Percentiles rank a stretch among this genome's conserved stretches.
These are phyloP conservation scores for Jackrogersella minutella DNA, from an alignment of 495 filamentous ascomycete genomes.

Conservation along the genomic window DNA sequence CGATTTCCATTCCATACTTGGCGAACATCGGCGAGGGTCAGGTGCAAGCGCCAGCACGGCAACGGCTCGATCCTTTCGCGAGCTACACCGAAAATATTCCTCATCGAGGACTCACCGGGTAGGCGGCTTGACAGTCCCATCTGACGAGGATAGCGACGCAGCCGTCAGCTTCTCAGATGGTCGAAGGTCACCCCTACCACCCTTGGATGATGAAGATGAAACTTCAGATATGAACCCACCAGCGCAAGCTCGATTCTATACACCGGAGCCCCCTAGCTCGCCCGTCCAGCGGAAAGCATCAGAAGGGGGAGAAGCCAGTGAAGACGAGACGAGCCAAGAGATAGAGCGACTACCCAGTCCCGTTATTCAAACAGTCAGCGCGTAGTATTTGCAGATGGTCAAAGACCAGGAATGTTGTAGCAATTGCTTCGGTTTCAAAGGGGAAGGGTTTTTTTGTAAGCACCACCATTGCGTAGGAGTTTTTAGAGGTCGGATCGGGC, in stretches of 20 bases:
- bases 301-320: conserved; percentile 24
- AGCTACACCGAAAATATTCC: conserved; percentile 61
- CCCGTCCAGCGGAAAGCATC: conserved; percentile 39
- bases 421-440: conserved; percentile 22
- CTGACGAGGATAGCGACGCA: conserved; percentile 65
- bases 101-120: conserved; percentile 49
- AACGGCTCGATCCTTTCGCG: conserved; percentile 63
- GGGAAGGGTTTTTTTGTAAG: conserved; percentile 12
- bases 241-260: conserved; percentile 53
- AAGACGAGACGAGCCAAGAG: conserved; percentile 36
- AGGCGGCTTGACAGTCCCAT: conserved; percentile 51
- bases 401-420: conserved; percentile 5
- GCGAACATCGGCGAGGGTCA: conserved; percentile 58
- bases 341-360: conserved; percentile 49
- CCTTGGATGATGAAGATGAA: conserved; percentile 55
- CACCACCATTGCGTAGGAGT: conserved; percentile 32
- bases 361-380: conserved; percentile 50
- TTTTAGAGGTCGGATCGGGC: conserved; percentile 24
- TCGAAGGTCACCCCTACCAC: conserved; percentile 60
- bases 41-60: conserved; percentile 64
- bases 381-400: conserved; percentile 36
- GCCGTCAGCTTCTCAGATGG: conserved; percentile 65
- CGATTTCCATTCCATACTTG: conserved; percentile 49
- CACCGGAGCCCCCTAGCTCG: conserved; percentile 51
- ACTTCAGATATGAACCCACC: conserved; percentile 9